Evolutionary conservation across 768 basidiomycete genomes (phyloP), one percentile per base, ranked within the genome.

Genomic region (Sistotremastrum suecicum): DNA sequence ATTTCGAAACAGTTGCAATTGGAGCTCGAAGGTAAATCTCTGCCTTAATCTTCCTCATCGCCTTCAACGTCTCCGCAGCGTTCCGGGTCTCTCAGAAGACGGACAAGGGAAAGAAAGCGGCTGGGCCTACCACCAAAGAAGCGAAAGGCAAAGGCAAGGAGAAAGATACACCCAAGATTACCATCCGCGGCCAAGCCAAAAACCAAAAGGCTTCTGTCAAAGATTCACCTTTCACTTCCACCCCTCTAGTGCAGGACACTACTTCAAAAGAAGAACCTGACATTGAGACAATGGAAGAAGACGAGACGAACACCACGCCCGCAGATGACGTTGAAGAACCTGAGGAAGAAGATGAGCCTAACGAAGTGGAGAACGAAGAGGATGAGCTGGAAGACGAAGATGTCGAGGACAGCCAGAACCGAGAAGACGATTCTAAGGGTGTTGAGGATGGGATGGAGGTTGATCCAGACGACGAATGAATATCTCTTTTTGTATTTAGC

Each of bases 41-140:
- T 28, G 12, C 31, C 8, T 32, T 41, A 12, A 34, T 44, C 34
- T 32, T 7, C 11, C 36, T 40, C 28, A 20, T 30, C 5, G 3
- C 35, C 7, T 34, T 31, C 7, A 47, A 48, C 12, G 37, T 7
- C 42, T 43, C 2, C 3, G 10, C 53, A 85, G 83, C 75, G 20
- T 84, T 80, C 51, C 78, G 81, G 47, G 76, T 81, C 37, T 62
- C 68, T 12, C 58, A 70, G 3, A 85, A 82, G 56, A 68, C 66
- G 4, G 77, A 76, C 60, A 83, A 80, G 60, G 67, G 63, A 48
- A 60, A 55, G 48, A 63, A 60, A 46, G 52, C 48, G 5, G 55
- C 42, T 10, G 47, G 49, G 11, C 36, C 51, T 48, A 58, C 43
- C 35, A n/a, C 52, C 4, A 49, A 52, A 48, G 46, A 34, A 36